phyloP scores from a whole-genome alignment of 371 early-diverging fungal species.

The Circinella minor region DNA sequence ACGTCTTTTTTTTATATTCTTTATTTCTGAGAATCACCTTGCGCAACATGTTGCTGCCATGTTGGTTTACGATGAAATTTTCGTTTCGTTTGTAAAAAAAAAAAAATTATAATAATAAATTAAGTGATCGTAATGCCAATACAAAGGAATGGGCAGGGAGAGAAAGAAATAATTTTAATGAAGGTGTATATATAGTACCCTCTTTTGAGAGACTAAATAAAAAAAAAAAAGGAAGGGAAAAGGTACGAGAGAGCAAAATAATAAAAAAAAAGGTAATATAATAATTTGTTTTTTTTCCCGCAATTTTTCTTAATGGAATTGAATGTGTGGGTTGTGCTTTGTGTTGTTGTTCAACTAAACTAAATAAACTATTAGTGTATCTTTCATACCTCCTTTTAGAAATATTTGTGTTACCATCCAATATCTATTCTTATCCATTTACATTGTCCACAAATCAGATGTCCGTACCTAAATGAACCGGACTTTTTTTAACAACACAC shows the following conservation, averaged over 20 bases:
- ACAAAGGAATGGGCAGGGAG: constrained; percentile 8
- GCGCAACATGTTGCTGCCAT: constrained; percentile 26
- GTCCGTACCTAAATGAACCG: not conserved
- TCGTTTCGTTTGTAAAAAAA: not conserved
- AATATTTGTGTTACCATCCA: not conserved
- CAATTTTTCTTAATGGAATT: not conserved
- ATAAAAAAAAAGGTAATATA: not conserved
- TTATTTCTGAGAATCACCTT: constrained; percentile 10
- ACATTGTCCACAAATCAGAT: constrained; percentile 5
- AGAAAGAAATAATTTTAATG: not conserved
- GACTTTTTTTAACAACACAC: too few relatives aligned
- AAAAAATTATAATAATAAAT: not conserved
- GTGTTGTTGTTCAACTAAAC: too few relatives aligned
- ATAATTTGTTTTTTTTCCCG: not conserved
- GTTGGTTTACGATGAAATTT: constrained; percentile 2
- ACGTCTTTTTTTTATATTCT: not conserved
- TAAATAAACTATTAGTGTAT: not conserved
- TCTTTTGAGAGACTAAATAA: too few relatives aligned
- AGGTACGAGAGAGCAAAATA: not conserved
- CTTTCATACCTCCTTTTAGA: not conserved
- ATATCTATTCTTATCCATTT: constrained; percentile 5
- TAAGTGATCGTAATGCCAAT: not conserved
- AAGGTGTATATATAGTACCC: not conserved
- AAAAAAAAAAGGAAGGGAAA: not conserved
- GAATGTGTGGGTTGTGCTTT: not conserved